Conservation (phyloP, 1,284 basidiomycete species). For the Leccinum griseonigrum region DNA sequence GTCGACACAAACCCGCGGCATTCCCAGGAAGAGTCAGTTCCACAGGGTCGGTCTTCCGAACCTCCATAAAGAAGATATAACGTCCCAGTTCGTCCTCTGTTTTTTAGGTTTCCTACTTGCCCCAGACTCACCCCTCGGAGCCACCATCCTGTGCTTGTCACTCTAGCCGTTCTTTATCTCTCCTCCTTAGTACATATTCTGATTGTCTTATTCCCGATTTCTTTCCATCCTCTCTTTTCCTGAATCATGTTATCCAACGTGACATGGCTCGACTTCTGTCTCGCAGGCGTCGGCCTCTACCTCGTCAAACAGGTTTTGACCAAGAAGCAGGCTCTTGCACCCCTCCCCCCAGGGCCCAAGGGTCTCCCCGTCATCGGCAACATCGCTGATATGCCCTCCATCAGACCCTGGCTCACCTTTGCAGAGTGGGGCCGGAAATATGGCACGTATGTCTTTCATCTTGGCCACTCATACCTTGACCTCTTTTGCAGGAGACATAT, state of each 20-base stretch:
- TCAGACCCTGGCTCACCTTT: conserved; percentile 34
- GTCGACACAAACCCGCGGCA: conserved; percentile 17
- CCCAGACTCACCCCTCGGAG: not conserved
- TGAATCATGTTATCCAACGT: conserved; percentile 22
- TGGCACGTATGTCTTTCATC: conserved; percentile 15
- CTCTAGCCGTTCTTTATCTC: conserved; percentile 16
- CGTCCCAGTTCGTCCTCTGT: not conserved
- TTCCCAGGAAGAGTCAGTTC: conserved; percentile 17
- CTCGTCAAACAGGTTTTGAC: conserved; percentile 26
- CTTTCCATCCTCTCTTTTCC: not conserved
- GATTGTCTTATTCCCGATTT: not conserved
- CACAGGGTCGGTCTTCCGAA: conserved; percentile 10
- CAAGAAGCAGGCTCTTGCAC: conserved; percentile 19
- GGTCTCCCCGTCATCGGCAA: conserved; percentile 33
- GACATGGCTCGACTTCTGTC: conserved; percentile 33
- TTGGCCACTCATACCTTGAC: not conserved
- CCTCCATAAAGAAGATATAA: conserved; percentile 23
- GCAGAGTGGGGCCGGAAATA: conserved; percentile 33
- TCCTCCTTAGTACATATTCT: not conserved
- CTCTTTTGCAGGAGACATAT: conserved; percentile 49
- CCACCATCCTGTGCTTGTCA: not conserved
- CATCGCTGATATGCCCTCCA: conserved; percentile 35
- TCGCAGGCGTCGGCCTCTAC: conserved; percentile 31
- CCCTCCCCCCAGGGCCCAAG: conserved; percentile 33
- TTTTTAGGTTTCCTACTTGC: conserved; percentile 4